Evolutionary conservation across 2,329 filamentous ascomycete species (phyloP), one percentile per base, ranked within the genome.

Genomic region (Coniochaeta sp.): DNA sequence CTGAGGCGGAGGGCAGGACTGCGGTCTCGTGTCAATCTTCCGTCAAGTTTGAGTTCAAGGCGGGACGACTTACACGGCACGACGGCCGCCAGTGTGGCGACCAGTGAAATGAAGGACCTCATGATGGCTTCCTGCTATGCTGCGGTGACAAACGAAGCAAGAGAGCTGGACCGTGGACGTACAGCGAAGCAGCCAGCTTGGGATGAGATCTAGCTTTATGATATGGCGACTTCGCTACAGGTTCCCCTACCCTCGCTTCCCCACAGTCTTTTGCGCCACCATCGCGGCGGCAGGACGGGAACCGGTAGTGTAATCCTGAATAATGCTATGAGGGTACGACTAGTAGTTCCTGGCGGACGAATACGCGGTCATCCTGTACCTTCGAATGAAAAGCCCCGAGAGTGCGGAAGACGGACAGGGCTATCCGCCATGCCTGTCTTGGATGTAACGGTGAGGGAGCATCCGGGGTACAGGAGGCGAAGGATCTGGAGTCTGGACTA

Each of bases 1-100:
- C 61, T 16, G 59, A 38, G 30, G 55, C 50, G 31, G 56, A 56
- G 38, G 59, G 56, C 53, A 60, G 30, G 47, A 58, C 60, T 62
- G 48, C 10, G 50, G 10, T 13, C 7, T 10, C 16, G 31, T 16
- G 51, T 42, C 35, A 46, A 27, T 46, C 47, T 52, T n/a, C n/a
- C n/a, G n/a, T n/a, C n/a, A n/a, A n/a, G n/a, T n/a, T n/a, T n/a
- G n/a, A n/a, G n/a, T n/a, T n/a, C n/a, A n/a, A n/a, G n/a, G n/a
- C n/a, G n/a, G 26, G 1, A 2, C 14, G 28, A 60, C 60, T 60
- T 54, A 62, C 60, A 57, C 28, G 60, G 52, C 35, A 57, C 59
- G 18, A 52, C 56, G 40, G 57, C 57, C 51, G 55, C 57, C 14
- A 63, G 57, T 51, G 56, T 54, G 24, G 58, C 55, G 40, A 62